phyloP scores from a whole-genome alignment of 2,329 filamentous ascomycete genomes.

The Diatrype stigma region DNA sequence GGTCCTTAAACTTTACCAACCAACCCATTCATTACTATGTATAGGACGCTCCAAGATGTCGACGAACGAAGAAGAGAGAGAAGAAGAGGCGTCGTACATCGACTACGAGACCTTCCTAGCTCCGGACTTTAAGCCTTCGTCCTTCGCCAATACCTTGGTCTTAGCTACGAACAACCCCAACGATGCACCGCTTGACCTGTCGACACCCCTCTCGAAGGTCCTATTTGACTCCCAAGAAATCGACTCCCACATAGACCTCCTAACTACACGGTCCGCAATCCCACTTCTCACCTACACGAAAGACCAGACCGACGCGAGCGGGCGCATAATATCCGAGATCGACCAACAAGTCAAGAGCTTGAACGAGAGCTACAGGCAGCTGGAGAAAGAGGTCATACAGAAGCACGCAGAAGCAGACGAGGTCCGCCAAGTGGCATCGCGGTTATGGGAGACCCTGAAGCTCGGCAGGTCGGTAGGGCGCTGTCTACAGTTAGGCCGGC shows the following conservation, averaged over 20 bases:
- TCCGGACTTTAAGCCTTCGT: conserved; percentile 72
- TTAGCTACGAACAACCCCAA: conserved; percentile 87
- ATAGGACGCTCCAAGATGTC: conserved; percentile 3
- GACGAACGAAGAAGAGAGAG: conserved; percentile 31
- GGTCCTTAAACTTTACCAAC: too few relatives aligned
- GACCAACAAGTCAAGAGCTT: conserved; percentile 76
- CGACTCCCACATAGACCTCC: conserved; percentile 87
- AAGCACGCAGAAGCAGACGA: conserved; percentile 84
- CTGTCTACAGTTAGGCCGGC: conserved; percentile 75
- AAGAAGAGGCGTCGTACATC: conserved; percentile 76
- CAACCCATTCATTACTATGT: too few relatives aligned
- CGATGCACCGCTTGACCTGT: conserved; percentile 86
- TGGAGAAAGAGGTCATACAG: conserved; percentile 81
- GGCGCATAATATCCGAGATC: conserved; percentile 68
- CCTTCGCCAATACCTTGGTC: conserved; percentile 86
- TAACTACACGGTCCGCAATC: conserved; percentile 80
- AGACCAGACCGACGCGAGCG: conserved; percentile 67
- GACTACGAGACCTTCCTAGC: conserved; percentile 91
- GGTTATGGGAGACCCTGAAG: conserved; percentile 75
- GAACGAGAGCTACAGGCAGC: conserved; percentile 77
- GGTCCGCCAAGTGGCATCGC: conserved; percentile 70
- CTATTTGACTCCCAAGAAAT: conserved; percentile 97
- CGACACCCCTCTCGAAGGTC: conserved; percentile 86
- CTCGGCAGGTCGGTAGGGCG: conserved; percentile 73
- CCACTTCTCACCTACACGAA: conserved; percentile 77